A percentile compares a stretch with the other conserved stretches of the same genome.
These are phyloP conservation scores for Hymenoscyphus linearis DNA, from an alignment of 2,329 filamentous ascomycete genomes.

Conservation along the genomic window DNA sequence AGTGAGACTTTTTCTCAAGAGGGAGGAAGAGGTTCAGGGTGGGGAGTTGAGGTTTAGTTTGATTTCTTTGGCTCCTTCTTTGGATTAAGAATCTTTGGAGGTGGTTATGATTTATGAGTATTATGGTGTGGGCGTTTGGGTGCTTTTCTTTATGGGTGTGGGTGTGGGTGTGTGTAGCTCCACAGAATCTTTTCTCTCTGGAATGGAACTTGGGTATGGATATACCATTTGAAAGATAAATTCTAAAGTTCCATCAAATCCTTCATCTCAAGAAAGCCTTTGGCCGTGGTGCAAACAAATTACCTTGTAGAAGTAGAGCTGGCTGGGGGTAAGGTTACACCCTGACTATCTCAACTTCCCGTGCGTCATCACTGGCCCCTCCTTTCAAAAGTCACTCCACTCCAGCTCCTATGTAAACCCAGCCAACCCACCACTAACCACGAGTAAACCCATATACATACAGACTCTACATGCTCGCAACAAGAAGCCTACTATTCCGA, in stretches of 20 bases:
- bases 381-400: not conserved
- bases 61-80: constrained; percentile 22
- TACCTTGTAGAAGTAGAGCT: not conserved
- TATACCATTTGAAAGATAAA: not conserved
- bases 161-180: not conserved
- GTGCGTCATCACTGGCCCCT: not conserved
- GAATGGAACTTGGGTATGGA: not conserved
- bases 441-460: constrained; percentile 3
- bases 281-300: not conserved
- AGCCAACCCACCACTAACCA: not conserved
- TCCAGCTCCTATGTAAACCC: not conserved
- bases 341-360: not conserved
- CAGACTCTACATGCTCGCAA: constrained; percentile 23
- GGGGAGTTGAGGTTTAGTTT: constrained; percentile 30
- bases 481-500: constrained; percentile 17
- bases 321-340: not conserved
- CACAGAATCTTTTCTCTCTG: not conserved
- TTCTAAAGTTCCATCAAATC: not conserved
- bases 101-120: not conserved
- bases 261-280: not conserved
- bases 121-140: constrained; percentile 1
- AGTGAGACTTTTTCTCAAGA: constrained; percentile 31
- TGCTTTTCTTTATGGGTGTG: not conserved
- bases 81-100: constrained; percentile 5
- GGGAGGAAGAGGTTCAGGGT: constrained; percentile 20